Evolutionary conservation across 352 stramenopile genomes (phyloP), one percentile per base, ranked within the genome.

Genomic region (Thalassiosira gravida): DNA sequence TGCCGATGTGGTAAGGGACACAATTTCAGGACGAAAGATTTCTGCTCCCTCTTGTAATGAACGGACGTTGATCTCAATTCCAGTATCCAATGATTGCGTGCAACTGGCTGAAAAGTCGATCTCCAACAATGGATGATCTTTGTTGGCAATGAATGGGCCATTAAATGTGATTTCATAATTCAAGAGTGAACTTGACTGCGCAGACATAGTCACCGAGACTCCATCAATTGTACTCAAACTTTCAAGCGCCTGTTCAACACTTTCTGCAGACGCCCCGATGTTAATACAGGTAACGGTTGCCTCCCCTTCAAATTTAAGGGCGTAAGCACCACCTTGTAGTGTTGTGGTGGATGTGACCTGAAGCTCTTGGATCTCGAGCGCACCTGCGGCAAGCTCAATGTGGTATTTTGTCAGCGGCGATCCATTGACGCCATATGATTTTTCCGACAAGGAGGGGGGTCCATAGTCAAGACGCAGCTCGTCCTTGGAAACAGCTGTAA

Each of bases 171-270:
- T 76, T n/a, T n/a, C 66, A 47, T 82, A 86, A 27, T 47, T 56
- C n/a, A 75, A 13, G 9, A 70, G 29, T 14, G n/a, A 69, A 65
- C 25, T 53, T 44, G 68, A 37, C 57, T 67, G 62, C 24, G 35
- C 11, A 58, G 61, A 42, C 29, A 46, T 70, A 1, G 85, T 71
- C 5, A 98, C 95, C 29, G 25, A 57, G 3, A 98, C 92, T 24
- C 92, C 86, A 16, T 96, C 95, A 8, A 98, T 85, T 57, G 95
- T 96, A 3, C 86, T 90, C 44, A 98, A 72, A 61, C 95, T 95
- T 50, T 95, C 87, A 35, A 98, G 66, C 32, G 95, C 83, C 0
- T 82, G 86, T 27, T 90, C 89, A 55, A 98, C 74, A 1, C 86
- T 85, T 3, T 55, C 49, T 3, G 86, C 84, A 9, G 86, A 86